A percentile compares a stretch with the other conserved stretches of the same genome.
These are phyloP conservation scores for Rhododendron vialii DNA, from an alignment of 148 eudicot species.

Conservation along the genomic window DNA sequence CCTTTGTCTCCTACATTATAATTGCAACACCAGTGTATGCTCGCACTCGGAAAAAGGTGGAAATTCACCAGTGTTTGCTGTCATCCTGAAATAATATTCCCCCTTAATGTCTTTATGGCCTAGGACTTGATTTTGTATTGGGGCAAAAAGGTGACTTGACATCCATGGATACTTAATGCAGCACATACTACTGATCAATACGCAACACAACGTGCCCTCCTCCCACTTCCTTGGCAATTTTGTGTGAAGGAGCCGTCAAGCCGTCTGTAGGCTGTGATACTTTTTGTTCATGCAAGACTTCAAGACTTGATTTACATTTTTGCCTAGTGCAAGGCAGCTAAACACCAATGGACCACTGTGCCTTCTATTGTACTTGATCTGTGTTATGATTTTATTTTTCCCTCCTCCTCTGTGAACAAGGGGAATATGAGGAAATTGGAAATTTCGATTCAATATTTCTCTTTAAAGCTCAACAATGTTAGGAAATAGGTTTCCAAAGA, in stretches of 20 bases:
- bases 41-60: neutral
- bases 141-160: neutral
- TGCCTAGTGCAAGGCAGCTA: neutral
- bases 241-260: neutral
- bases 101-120: neutral
- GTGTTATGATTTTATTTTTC: neutral
- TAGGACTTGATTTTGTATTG: neutral
- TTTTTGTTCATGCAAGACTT: neutral
- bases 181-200: neutral
- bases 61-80: neutral
- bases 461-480: neutral
- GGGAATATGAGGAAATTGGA: neutral
- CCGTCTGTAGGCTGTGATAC: neutral
- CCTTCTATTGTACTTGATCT: neutral
- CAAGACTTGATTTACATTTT: neutral
- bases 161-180: neutral
- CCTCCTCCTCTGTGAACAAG: neutral
- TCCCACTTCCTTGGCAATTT: neutral
- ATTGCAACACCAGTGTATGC: neutral
- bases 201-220: neutral
- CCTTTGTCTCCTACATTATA: neutral
- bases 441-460: neutral
- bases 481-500: neutral
- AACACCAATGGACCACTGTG: neutral
- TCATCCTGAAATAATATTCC: neutral